A percentile compares a stretch with the other conserved stretches of the same genome.
phyloP scores from a whole-genome alignment of 495 filamentous ascomycete genomes.

The Amphirosellinia nigrospora region DNA sequence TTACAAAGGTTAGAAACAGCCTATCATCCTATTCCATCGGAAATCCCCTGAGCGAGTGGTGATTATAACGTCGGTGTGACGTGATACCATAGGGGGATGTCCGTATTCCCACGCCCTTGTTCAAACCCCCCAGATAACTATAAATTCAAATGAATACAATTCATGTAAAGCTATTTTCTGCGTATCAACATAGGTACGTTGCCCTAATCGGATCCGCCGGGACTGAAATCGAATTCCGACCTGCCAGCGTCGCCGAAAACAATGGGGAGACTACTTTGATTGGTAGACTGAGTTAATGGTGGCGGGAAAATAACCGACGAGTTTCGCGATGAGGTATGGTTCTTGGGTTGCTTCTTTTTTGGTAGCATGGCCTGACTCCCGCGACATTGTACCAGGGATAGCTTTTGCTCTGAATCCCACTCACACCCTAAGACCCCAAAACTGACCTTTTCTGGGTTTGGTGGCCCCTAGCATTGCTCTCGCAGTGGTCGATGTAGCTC shows the following conservation, averaged over 20 bases:
- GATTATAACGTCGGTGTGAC: slow-evolving; percentile 9
- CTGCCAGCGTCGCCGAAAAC: slow-evolving; percentile 35
- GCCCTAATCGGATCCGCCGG: slow-evolving; percentile 22
- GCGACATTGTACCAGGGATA: slow-evolving; percentile 21
- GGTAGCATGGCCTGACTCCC: not conserved
- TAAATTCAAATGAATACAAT: not conserved
- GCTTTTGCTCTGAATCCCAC: slow-evolving; percentile 33
- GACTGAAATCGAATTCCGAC: slow-evolving; percentile 35
- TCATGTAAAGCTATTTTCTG: not conserved
- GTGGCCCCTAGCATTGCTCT: slow-evolving; percentile 27
- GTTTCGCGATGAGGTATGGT: slow-evolving; percentile 17
- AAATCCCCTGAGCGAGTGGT: slow-evolving; percentile 2
- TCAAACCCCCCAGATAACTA: not conserved
- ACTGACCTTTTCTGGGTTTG: slow-evolving; percentile 34
- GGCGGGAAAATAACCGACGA: not conserved
- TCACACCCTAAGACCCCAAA: slow-evolving; percentile 42
- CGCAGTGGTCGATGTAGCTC: slow-evolving; percentile 39
- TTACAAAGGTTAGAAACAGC: not conserved
- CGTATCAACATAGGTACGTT: slow-evolving; percentile 4
- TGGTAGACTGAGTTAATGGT: not conserved
- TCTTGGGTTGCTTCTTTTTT: slow-evolving; percentile 23
- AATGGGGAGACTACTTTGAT: slow-evolving; percentile 29
- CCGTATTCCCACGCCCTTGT: not conserved
- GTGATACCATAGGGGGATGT: not conserved
- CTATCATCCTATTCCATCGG: not conserved